Conservation (phyloP, 352 stramenopile genomes). For the Thraustochytrium sp. region DNA sequence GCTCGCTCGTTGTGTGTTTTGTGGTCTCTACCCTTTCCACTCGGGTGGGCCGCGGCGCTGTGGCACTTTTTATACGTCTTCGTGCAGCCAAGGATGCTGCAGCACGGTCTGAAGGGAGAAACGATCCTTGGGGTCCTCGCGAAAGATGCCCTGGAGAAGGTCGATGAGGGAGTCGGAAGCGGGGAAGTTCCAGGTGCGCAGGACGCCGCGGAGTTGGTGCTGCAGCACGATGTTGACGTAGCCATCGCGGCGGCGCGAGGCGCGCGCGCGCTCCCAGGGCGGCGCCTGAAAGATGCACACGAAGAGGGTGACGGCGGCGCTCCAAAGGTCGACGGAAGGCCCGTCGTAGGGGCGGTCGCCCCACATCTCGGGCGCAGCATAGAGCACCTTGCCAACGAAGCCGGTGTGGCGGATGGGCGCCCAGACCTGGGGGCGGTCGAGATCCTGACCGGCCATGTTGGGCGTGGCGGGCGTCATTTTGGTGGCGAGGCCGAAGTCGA, state of each 20-base stretch:
- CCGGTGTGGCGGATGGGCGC: slow-evolving; percentile 24
- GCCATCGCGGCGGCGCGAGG: not conserved
- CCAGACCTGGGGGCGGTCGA: not conserved
- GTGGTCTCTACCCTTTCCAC: too few species aligned
- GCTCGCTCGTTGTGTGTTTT: too few species aligned
- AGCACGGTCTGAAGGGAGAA: slow-evolving; percentile 10
- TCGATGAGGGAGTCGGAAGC: slow-evolving; percentile 31
- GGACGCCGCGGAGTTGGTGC: not conserved
- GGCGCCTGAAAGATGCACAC: slow-evolving; percentile 28
- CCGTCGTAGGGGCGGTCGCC: slow-evolving; percentile 13
- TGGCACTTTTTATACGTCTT: not conserved
- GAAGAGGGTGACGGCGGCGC: slow-evolving; percentile 31
- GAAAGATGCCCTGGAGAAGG: slow-evolving; percentile 7
- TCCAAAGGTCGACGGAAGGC: slow-evolving; percentile 24
- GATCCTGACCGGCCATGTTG: not conserved
- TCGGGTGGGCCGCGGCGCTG: not conserved
- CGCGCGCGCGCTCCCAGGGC: slow-evolving; percentile 21
- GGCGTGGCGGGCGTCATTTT: not conserved
- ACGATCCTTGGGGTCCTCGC: slow-evolving; percentile 4
- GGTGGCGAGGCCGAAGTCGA: slow-evolving; percentile 25
- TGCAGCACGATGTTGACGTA: slow-evolving; percentile 38
- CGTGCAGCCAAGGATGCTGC: slow-evolving; percentile 18
- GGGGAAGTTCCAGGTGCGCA: slow-evolving; percentile 14
- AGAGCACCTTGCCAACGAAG: slow-evolving; percentile 28
- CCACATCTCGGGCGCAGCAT: slow-evolving; percentile 35